Percentiles rank a stretch among this genome's conserved stretches.
Conservation (phyloP, 352 stramenopile genomes). For the Thraustochytrium striatum region DNA sequence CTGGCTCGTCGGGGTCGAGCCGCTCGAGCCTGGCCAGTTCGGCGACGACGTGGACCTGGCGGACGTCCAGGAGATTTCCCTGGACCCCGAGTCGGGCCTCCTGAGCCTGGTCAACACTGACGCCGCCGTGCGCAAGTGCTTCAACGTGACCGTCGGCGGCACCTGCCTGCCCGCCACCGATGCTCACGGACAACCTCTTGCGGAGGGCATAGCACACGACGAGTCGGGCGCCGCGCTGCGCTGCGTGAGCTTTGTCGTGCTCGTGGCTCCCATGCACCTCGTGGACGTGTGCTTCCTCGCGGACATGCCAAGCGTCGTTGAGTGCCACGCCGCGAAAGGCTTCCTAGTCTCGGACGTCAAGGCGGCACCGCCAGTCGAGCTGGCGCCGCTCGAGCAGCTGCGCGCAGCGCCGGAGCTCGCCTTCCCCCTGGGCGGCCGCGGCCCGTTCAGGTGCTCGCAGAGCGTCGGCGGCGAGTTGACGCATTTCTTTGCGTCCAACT, state of each 20-base stretch:
- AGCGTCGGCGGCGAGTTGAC: slow-evolving; percentile 62
- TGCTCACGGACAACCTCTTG: neutral
- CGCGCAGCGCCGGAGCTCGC: neutral
- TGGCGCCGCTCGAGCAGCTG: neutral
- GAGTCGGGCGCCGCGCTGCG: neutral
- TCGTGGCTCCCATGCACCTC: slow-evolving; percentile 5
- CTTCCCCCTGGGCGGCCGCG: neutral
- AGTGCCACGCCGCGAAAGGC: neutral
- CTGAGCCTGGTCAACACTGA: slow-evolving; percentile 14
- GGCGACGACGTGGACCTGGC: slow-evolving; percentile 3
- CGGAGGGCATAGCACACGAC: neutral
- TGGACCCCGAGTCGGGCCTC: slow-evolving; percentile 22
- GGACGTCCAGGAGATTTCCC: slow-evolving; percentile 30
- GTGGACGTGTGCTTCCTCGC: slow-evolving; percentile 37
- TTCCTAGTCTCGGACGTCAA: slow-evolving; percentile 23
- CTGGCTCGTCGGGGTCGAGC: slow-evolving; percentile 35
- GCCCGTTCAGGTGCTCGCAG: slow-evolving; percentile 62
- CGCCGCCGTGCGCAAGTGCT: neutral
- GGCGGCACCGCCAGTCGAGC: neutral
- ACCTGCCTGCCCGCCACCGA: slow-evolving; percentile 1
- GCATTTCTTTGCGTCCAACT: slow-evolving; percentile 66
- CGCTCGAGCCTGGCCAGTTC: neutral
- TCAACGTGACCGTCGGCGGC: slow-evolving; percentile 13
- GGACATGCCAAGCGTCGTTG: neutral
- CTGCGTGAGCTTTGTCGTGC: slow-evolving; percentile 31